phyloP scores from a whole-genome alignment of 352 stramenopile genomes.

The Phytophthora pisi region DNA sequence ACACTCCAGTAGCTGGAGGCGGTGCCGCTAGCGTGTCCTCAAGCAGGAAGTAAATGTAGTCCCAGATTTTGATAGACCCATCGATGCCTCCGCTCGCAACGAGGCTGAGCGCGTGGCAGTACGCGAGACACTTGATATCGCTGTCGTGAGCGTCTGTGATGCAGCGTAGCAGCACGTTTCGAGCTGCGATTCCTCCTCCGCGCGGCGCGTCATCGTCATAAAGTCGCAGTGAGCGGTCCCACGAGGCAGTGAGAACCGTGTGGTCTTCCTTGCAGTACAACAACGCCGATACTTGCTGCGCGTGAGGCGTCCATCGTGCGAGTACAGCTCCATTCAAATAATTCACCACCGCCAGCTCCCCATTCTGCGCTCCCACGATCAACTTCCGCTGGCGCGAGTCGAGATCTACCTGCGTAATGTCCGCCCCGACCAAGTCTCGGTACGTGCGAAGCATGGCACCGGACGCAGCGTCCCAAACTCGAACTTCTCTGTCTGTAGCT shows the following conservation, averaged over 20 bases:
- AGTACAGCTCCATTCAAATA: conserved; percentile 79
- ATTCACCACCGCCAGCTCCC: conserved; percentile 72
- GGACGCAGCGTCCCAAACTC: conserved; percentile 70
- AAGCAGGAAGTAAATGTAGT: conserved; percentile 85
- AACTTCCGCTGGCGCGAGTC: conserved; percentile 76
- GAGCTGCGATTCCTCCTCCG: conserved; percentile 26
- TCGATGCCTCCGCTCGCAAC: conserved; percentile 68
- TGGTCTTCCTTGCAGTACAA: conserved; percentile 82
- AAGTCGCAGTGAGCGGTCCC: conserved; percentile 73
- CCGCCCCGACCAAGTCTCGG: conserved; percentile 49
- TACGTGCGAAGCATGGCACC: conserved; percentile 67
- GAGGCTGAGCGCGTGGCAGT: conserved; percentile 73
- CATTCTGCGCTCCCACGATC: conserved; percentile 67
- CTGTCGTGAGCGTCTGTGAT: conserved; percentile 73
- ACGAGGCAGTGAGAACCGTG: conserved; percentile 75
- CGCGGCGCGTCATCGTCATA: conserved; percentile 67
- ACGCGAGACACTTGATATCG: conserved; percentile 82
- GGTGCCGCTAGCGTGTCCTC: conserved; percentile 56
- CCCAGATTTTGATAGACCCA: conserved; percentile 81
- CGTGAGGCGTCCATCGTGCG: conserved; percentile 66
- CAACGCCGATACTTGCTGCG: conserved; percentile 63
- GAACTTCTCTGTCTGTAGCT: conserved; percentile 69
- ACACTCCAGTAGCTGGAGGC: conserved; percentile 9
- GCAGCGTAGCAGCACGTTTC: conserved; percentile 68
- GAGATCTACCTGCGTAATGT: conserved; percentile 78